Conservation (phyloP, 768 basidiomycete genomes). For the Boletus eberwhitei region DNA sequence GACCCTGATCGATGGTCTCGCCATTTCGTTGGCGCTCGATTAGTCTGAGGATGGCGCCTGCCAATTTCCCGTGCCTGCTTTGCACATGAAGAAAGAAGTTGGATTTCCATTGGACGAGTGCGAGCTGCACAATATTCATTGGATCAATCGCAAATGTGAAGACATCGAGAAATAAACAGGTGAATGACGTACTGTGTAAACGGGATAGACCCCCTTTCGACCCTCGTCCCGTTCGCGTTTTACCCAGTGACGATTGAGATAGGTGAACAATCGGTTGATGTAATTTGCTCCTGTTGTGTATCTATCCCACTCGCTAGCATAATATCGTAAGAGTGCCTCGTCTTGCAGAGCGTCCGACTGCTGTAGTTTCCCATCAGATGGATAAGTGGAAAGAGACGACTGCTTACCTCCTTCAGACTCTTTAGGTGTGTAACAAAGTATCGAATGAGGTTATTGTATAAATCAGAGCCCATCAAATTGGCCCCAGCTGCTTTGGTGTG, state of each 20-base stretch:
- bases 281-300: constrained; percentile 98
- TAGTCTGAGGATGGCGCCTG: constrained; percentile 80
- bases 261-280: constrained; percentile 95
- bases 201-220: constrained; percentile 88
- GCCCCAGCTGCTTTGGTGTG: constrained; percentile 64
- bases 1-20: constrained; percentile 86
- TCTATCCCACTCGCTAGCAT: constrained; percentile 90
- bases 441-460: constrained; percentile 90
- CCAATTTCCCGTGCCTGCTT: constrained; percentile 74
- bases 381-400: constrained; percentile 20
- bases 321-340: constrained; percentile 85
- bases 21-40: constrained; percentile 95
- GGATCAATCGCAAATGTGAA: not conserved
- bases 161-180: not conserved
- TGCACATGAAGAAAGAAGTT: constrained; percentile 91
- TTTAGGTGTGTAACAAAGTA: constrained; percentile 88
- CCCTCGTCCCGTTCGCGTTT: constrained; percentile 98
- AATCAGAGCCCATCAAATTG: constrained; percentile 94
- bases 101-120: constrained; percentile 93
- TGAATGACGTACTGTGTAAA: constrained; percentile 77
- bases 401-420: constrained; percentile 53
- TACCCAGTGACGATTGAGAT: constrained; percentile 99
- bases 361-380: constrained; percentile 39
- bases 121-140: constrained; percentile 50
- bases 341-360: constrained; percentile 78